Conservation (phyloP, 192 early-diverging fungal genomes). For the Obelidium mucronatum region DNA sequence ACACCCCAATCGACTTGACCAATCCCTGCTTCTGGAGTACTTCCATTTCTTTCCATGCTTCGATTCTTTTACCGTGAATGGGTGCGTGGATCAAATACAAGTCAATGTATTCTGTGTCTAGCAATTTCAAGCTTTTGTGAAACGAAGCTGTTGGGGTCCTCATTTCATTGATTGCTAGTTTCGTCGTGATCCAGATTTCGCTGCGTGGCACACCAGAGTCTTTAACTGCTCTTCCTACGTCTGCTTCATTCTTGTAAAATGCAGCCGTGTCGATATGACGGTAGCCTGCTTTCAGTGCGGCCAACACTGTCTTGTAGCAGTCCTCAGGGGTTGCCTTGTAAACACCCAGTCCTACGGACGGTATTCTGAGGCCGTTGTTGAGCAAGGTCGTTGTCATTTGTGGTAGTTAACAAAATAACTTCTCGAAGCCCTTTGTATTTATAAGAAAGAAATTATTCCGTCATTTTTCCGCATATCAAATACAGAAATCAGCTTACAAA, state of each 20-base stretch:
- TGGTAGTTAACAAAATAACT: too few relatives aligned
- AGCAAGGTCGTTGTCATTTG: neutral
- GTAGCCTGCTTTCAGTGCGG: conserved; percentile 49
- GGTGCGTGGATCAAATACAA: conserved; percentile 74
- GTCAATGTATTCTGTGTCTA: conserved; percentile 66
- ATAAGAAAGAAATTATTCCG: too few relatives aligned
- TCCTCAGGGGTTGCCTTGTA: conserved; percentile 39
- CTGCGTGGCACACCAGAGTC: conserved; percentile 32
- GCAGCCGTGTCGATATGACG: conserved; percentile 57
- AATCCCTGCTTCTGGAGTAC: conserved; percentile 72
- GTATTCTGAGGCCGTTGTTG: conserved; percentile 37
- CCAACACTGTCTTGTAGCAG: conserved; percentile 27
- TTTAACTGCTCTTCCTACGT: conserved; percentile 35
- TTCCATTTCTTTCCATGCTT: conserved; percentile 88
- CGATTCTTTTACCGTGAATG: conserved; percentile 13
- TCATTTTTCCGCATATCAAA: too few relatives aligned
- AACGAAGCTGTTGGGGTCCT: conserved; percentile 59
- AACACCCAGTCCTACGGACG: conserved; percentile 49
- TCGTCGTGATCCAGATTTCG: conserved; percentile 72
- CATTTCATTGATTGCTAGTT: conserved; percentile 72
- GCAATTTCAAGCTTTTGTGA: conserved; percentile 58
- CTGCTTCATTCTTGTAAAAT: conserved; percentile 40
- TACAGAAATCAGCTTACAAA: too few relatives aligned
- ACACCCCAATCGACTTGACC: conserved; percentile 84
- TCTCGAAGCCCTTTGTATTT: too few relatives aligned